Percentiles rank a stretch among this genome's conserved stretches.
Evolutionary conservation across 306 rosid genomes (phyloP).

Genomic region (Myrica gale): DNA sequence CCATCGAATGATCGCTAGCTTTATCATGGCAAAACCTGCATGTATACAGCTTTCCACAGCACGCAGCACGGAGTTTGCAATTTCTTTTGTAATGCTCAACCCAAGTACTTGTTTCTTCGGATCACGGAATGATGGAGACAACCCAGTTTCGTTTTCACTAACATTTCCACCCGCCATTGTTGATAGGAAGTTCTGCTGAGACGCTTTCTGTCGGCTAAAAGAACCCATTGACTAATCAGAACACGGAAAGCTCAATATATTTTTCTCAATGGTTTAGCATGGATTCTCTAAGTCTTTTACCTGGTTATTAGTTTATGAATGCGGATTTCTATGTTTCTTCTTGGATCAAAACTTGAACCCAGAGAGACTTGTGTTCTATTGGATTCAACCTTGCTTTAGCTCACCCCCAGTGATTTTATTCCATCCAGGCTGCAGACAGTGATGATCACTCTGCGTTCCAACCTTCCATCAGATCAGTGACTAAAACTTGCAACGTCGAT

Average conservation of each 20-base stretch:
- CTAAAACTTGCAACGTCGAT: slow-evolving; percentile 18
- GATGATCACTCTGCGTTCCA: too few species aligned
- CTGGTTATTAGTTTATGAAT: too few species aligned
- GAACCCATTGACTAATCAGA: slow-evolving; percentile 29
- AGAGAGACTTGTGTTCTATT: too few species aligned
- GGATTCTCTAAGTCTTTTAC: background rate
- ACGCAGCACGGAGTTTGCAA: slow-evolving; percentile 72
- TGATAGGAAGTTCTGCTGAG: slow-evolving; percentile 66
- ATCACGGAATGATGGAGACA: slow-evolving; percentile 45
- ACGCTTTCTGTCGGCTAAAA: slow-evolving; percentile 52
- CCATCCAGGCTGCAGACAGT: too few species aligned
- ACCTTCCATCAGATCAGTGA: background rate
- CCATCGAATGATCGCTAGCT: slow-evolving; percentile 78
- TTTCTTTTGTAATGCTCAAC: slow-evolving; percentile 71
- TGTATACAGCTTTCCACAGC: slow-evolving; percentile 62
- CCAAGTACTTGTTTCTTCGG: slow-evolving; percentile 48
- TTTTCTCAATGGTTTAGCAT: slow-evolving; percentile 11
- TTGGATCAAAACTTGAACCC: too few species aligned
- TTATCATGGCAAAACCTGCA: slow-evolving; percentile 77
- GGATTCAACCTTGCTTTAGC: too few species aligned
- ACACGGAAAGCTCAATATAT: background rate
- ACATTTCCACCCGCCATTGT: slow-evolving; percentile 35
- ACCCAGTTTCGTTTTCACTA: slow-evolving; percentile 42
- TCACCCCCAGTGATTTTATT: too few species aligned
- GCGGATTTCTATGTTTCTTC: too few species aligned